Conservation (phyloP, 257 asterid genomes). For the Cynanchum wilfordii region DNA sequence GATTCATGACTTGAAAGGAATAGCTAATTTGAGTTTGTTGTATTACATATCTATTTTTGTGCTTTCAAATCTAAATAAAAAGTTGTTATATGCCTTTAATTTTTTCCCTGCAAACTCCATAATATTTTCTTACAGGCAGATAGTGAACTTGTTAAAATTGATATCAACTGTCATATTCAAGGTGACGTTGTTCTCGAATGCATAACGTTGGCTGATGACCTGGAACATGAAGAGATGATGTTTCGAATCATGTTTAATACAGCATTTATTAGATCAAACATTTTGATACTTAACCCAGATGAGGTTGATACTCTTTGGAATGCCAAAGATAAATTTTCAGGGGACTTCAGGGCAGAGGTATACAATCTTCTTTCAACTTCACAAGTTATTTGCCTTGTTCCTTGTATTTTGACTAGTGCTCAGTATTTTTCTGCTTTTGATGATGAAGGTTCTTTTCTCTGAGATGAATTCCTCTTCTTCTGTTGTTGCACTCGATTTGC, state of each 20-base stretch:
- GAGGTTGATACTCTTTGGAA: conserved; percentile 56
- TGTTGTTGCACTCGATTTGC: conserved; percentile 23
- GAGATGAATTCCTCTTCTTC: conserved; percentile 52
- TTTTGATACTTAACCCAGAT: conserved; percentile 44
- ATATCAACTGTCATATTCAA: conserved; percentile 58
- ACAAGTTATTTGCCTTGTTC: background rate
- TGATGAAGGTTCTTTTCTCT: conserved; percentile 50
- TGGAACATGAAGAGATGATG: conserved; percentile 49
- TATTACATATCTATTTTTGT: background rate
- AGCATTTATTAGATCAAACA: conserved; percentile 50
- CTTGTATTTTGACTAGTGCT: conserved; percentile 12
- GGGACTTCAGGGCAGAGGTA: conserved; percentile 69
- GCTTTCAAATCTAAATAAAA: too few relatives aligned
- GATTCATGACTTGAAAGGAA: background rate
- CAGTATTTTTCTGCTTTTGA: conserved; percentile 8
- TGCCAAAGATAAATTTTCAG: conserved; percentile 41
- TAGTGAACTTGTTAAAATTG: conserved; percentile 50
- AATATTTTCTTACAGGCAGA: conserved; percentile 50
- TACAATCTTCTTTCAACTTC: conserved; percentile 10
- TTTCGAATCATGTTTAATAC: conserved; percentile 72
- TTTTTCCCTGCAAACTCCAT: conserved; percentile 12
- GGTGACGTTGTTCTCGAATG: conserved; percentile 82
- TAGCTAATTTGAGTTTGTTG: background rate
- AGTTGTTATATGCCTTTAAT: background rate
- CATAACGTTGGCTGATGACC: conserved; percentile 36